A percentile compares a stretch with the other conserved stretches of the same genome.
Evolutionary conservation across 805 yeast species (phyloP).

Genomic region (Cyberlindnera sargentensis): DNA sequence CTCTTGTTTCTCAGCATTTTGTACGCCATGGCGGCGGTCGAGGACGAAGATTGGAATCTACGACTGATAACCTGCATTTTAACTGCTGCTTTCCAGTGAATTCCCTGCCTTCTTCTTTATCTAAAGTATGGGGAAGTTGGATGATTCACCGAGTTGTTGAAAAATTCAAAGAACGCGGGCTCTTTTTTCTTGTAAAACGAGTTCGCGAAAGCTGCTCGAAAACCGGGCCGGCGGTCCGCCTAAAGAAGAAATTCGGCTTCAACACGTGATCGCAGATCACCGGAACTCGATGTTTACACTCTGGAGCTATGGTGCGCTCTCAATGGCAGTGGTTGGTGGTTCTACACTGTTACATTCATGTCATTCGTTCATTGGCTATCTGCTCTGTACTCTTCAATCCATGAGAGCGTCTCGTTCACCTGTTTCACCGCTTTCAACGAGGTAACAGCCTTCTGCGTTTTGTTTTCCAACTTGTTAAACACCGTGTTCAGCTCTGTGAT

Average conservation of each 20-base stretch:
- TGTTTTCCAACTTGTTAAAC: constrained; percentile 20
- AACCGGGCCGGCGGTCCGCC: too few species aligned
- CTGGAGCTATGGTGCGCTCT: too few species aligned
- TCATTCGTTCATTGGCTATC: not conserved
- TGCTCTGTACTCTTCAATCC: constrained; percentile 14
- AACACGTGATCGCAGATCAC: too few species aligned
- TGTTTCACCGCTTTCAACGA: constrained; percentile 7
- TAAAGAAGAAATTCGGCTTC: too few species aligned
- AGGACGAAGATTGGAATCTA: constrained; percentile 6
- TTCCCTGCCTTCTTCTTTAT: not conserved
- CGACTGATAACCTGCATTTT: not conserved
- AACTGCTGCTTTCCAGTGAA: not conserved
- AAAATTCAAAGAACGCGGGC: too few species aligned
- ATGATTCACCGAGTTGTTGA: too few species aligned
- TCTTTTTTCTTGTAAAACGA: not conserved
- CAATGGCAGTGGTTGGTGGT: too few species aligned
- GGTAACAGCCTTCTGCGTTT: constrained; percentile 6
- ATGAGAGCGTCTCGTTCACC: constrained; percentile 12
- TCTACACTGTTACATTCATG: too few species aligned
- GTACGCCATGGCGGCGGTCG: constrained; percentile 88
- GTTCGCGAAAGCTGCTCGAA: too few species aligned
- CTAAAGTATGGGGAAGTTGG: too few species aligned
- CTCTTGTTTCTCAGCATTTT: constrained; percentile 78
- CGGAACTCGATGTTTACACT: too few species aligned
- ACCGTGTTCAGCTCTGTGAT: constrained; percentile 11